Evolutionary conservation across 352 stramenopile genomes (phyloP).

Genomic region (Pythium chondricola): DNA sequence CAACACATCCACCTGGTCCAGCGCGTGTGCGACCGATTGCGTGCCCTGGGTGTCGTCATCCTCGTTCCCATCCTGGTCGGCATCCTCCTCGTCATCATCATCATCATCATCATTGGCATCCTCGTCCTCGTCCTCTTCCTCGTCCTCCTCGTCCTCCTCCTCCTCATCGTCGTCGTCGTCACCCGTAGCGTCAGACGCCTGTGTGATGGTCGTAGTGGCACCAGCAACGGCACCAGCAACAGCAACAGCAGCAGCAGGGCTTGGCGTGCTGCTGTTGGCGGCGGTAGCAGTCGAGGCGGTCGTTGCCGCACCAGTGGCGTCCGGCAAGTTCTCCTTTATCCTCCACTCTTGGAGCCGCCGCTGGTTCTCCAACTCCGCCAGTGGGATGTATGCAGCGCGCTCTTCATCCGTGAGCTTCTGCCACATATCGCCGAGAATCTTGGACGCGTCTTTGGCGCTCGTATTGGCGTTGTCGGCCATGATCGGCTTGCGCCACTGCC

Average conservation of each 20-base stretch:
- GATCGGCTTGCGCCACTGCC: constrained; percentile 77
- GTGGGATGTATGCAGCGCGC: constrained; percentile 50
- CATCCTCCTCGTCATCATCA: constrained; percentile 23
- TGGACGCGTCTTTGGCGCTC: constrained; percentile 76
- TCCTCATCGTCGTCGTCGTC: constrained; percentile 46
- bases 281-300: neutral
- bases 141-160: constrained; percentile 27
- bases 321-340: constrained; percentile 60
- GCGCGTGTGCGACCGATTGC: too few species aligned
- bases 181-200: constrained; percentile 16
- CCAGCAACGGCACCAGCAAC: constrained; percentile 22
- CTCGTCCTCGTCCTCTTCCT: constrained; percentile 30
- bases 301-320: neutral
- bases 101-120: constrained; percentile 31
- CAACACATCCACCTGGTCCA: constrained; percentile 11
- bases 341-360: constrained; percentile 71
- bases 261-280: neutral
- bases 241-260: constrained; percentile 9
- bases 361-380: constrained; percentile 74
- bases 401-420: constrained; percentile 77
- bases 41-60: constrained; percentile 11
- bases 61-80: constrained; percentile 18
- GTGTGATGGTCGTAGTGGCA: neutral
- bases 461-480: constrained; percentile 66
- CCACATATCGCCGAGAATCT: constrained; percentile 82